Evolutionary conservation across 768 basidiomycete species (phyloP).

Genomic region (Hydnum rufescens): DNA sequence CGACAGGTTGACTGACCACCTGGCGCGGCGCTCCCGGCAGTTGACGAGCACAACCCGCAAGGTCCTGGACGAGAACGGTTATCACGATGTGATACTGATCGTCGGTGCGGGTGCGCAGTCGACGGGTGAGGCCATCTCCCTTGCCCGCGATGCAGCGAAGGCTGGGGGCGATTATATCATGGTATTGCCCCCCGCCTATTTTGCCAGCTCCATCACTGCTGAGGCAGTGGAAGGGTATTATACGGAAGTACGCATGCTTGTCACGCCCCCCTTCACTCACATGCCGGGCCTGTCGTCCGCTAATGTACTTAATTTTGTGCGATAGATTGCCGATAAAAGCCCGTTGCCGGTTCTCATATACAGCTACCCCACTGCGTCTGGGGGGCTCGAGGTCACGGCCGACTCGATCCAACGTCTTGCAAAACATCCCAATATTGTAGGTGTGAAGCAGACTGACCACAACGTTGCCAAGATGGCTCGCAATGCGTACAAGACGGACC

Average conservation of each 20-base stretch:
- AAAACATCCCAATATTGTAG: constrained; percentile 19
- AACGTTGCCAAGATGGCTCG: constrained; percentile 19
- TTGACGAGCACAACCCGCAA: constrained; percentile 18
- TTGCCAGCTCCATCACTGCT: constrained; percentile 13
- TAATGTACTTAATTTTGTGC: neutral
- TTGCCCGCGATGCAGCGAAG: constrained; percentile 18
- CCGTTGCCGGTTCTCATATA: constrained; percentile 18
- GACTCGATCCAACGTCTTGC: constrained; percentile 17
- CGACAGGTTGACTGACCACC: too few relatives aligned
- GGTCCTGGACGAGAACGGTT: constrained; percentile 18
- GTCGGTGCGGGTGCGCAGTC: constrained; percentile 20
- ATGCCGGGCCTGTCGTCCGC: neutral
- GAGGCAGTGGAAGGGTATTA: constrained; percentile 15
- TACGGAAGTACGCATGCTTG: constrained; percentile 13
- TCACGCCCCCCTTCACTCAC: neutral
- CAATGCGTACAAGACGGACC: constrained; percentile 5
- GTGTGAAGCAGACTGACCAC: constrained; percentile 21
- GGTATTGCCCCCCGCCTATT: constrained; percentile 18
- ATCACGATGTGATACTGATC: constrained; percentile 18
- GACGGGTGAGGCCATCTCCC: constrained; percentile 19
- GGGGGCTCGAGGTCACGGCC: constrained; percentile 19
- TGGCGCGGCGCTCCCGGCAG: too few relatives aligned
- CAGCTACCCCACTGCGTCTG: constrained; percentile 18
- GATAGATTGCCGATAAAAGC: constrained; percentile 17
- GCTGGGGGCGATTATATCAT: constrained; percentile 21